Base-by-base conservation (phyloP, 1,284 basidiomycete genomes). In the Erythrobasidium hasegawianum region DNA sequence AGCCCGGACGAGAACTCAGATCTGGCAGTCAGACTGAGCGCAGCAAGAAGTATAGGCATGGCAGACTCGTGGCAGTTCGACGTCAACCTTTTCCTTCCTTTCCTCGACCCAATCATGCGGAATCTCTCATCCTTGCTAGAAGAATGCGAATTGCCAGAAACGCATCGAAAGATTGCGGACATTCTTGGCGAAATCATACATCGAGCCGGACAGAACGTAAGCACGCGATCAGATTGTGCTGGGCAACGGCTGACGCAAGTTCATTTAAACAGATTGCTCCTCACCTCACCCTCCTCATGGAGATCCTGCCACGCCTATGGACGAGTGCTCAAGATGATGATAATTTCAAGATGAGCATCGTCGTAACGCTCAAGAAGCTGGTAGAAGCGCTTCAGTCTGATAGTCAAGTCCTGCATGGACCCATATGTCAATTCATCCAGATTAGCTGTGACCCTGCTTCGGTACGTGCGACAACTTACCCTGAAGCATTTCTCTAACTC, bases 281-380 rank as follows among this genome's bases (percentile, higher is more conserved):
- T 0, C 73, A 67, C 55, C 69, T 72, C 0, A 24, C 49, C 1
- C 52, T 54, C n/a, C 55, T 74, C 1, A 61, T 68, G 18, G 65
- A 57, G n/a, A 71, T 73, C 22, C 66, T 74, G n/a, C 65, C 57
- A 7, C n/a, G 43, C 22, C 47, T 74, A 3, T 74, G 73, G 73
- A 38, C 49, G 10, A 33, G 47, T 3, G 58, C 58, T 5, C 61
- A 64, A 11, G 24, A 66, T 2, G 68, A 71, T 50, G 67, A 65
- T 13, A 68, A 69, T 18, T 71, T 72, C 57, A 72, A 73, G 39
- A 68, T 69, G 4, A 68, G 71, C 10, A 54, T 74, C 13, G 61
- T 74, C 3, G 71, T 72, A 14, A 72, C 71, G 2, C 43, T 74
- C 3, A 71, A 69, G n/a, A 71, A 71, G 49, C 66, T 74, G 0